Evolutionary conservation across 345 rosid species (phyloP).

Genomic region (Arabis hirsuta): DNA sequence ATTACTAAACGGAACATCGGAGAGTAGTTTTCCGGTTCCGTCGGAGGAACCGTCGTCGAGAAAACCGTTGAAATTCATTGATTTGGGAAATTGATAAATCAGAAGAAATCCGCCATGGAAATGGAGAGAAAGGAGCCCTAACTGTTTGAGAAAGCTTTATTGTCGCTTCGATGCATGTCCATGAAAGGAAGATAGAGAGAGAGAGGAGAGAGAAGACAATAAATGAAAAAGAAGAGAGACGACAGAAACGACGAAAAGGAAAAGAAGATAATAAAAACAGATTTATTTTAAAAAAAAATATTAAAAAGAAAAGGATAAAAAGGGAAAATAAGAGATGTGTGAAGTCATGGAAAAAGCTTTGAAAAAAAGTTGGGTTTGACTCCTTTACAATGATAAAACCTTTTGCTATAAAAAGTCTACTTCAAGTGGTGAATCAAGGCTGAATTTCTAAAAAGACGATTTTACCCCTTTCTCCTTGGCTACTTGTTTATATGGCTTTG

Average conservation of each 20-base stretch:
- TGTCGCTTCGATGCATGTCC: constrained; percentile 49
- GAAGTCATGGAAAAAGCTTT: constrained; percentile 52
- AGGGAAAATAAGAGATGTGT: constrained; percentile 59
- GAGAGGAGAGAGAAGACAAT: constrained; percentile 15
- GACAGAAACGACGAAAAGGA: constrained; percentile 24
- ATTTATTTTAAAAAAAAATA: neutral
- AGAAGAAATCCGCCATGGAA: constrained; percentile 35
- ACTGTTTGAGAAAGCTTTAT: constrained; percentile 39
- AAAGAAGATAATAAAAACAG: constrained; percentile 22
- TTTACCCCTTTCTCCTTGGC: constrained; percentile 11
- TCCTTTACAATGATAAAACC: neutral
- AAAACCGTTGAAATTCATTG: constrained; percentile 51
- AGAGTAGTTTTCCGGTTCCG: constrained; percentile 36
- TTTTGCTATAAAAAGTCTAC: constrained; percentile 38
- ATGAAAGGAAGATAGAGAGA: constrained; percentile 25
- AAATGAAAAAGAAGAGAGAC: constrained; percentile 15
- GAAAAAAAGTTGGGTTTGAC: constrained; percentile 45
- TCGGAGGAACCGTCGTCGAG: constrained; percentile 29
- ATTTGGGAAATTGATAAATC: neutral
- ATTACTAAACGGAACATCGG: constrained; percentile 43
- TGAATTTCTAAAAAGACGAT: neutral
- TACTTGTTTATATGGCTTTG: neutral
- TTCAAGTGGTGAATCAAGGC: constrained; percentile 26
- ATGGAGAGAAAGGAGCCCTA: constrained; percentile 42
- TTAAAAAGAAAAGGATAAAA: constrained; percentile 4